Conservation (phyloP, 2,329 filamentous ascomycete genomes). For the Exophiala phaeomuriformis region DNA sequence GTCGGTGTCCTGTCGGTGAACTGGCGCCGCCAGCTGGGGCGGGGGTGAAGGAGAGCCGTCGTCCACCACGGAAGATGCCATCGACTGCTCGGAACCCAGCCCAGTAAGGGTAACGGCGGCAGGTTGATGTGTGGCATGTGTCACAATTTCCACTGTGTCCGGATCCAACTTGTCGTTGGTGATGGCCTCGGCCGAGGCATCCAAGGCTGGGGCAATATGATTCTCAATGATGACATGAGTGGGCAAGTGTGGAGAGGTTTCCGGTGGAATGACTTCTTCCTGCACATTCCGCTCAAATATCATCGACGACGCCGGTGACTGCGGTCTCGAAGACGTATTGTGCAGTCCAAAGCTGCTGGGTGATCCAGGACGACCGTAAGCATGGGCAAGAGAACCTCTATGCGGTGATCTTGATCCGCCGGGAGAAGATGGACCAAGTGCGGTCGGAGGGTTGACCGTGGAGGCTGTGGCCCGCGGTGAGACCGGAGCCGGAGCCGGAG, state of each 20-base stretch:
- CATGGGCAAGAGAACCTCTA: conserved; percentile 24
- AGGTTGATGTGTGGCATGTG: conserved; percentile 74
- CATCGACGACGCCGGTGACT: conserved; percentile 65
- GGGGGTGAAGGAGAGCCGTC: conserved; percentile 42
- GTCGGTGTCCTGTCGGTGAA: conserved; percentile 46
- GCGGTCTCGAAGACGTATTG: conserved; percentile 64
- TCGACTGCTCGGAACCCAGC: conserved; percentile 32
- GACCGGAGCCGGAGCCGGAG: conserved; percentile 20
- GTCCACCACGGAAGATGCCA: conserved; percentile 38
- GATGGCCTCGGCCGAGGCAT: conserved; percentile 85
- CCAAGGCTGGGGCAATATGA: conserved; percentile 81
- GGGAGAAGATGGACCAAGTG: conserved; percentile 31
- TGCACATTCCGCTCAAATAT: conserved; percentile 97
- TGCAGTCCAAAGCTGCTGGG: conserved; percentile 53
- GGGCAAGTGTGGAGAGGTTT: conserved; percentile 78
- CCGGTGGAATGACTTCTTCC: conserved; percentile 59
- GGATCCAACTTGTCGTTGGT: conserved; percentile 79
- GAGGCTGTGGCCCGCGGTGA: conserved; percentile 21
- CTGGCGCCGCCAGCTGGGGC: conserved; percentile 29
- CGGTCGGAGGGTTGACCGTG: conserved; percentile 24
- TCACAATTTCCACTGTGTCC: conserved; percentile 87
- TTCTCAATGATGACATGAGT: conserved; percentile 92
- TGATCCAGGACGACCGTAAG: conserved; percentile 49
- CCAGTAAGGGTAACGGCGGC: conserved; percentile 62
- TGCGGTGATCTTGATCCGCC: conserved; percentile 39